Conservation (phyloP, 371 early-diverging fungal genomes). For the Lichtheimia hyalospora region DNA sequence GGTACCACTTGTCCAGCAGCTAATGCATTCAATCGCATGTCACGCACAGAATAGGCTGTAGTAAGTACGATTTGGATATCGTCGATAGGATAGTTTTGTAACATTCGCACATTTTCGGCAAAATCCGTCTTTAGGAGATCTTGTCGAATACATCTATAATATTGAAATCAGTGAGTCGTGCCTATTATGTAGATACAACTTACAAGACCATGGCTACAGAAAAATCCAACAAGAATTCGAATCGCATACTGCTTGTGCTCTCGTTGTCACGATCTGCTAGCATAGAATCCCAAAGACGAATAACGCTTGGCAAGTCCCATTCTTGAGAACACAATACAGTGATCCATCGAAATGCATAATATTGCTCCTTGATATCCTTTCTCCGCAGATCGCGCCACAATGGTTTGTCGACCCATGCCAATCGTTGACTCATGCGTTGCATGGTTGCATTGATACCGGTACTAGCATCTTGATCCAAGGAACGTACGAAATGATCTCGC, state of each 20-base stretch:
- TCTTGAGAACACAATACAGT: constrained; percentile 84
- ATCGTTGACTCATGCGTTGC: constrained; percentile 56
- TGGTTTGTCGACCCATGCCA: constrained; percentile 60
- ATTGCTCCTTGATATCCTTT: constrained; percentile 75
- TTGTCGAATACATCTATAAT: constrained; percentile 54
- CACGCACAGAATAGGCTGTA: constrained; percentile 39
- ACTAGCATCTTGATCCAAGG: constrained; percentile 60
- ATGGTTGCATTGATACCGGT: constrained; percentile 66
- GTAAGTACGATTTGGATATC: constrained; percentile 50
- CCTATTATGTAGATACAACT: constrained; percentile 20
- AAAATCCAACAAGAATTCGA: constrained; percentile 78
- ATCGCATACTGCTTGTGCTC: constrained; percentile 34
- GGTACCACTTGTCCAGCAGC: constrained; percentile 33
- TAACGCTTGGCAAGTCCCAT: constrained; percentile 79
- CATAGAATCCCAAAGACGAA: constrained; percentile 84
- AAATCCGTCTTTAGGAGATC: constrained; percentile 62
- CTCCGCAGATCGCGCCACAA: constrained; percentile 65
- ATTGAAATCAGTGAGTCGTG: neutral
- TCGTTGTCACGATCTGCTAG: constrained; percentile 64
- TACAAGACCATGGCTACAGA: constrained; percentile 78
- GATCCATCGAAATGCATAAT: constrained; percentile 86
- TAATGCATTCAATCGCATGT: constrained; percentile 33
- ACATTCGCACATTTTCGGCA: constrained; percentile 63
- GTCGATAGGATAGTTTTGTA: constrained; percentile 62
- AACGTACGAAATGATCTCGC: constrained; percentile 80